Evolutionary conservation across 129 eudicot species (phyloP).

Genomic region (Lactuca saligna): DNA sequence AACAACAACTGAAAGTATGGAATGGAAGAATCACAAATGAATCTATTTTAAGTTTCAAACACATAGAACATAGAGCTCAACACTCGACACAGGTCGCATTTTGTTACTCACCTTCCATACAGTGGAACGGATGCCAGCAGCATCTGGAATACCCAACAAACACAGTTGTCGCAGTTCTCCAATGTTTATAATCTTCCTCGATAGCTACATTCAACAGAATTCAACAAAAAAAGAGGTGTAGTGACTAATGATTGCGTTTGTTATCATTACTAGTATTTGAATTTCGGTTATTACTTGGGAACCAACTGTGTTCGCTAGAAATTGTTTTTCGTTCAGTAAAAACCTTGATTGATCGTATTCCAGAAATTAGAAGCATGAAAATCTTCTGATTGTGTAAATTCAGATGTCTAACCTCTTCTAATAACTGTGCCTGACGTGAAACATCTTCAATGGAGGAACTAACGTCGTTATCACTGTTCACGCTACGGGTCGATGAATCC

Average conservation of each 20-base stretch:
- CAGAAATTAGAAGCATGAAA: constrained; percentile 6
- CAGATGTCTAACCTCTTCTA: constrained; percentile 65
- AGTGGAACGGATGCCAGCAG: constrained; percentile 71
- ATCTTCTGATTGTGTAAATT: background rate
- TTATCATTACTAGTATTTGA: background rate
- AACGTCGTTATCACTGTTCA: constrained; percentile 32
- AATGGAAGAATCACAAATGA: constrained; percentile 12
- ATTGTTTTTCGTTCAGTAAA: background rate
- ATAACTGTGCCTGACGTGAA: constrained; percentile 69
- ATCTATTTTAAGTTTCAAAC: background rate
- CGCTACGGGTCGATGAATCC: constrained; percentile 49
- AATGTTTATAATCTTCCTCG: constrained; percentile 79
- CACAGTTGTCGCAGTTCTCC: constrained; percentile 81
- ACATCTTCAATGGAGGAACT: constrained; percentile 46
- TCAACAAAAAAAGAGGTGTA: background rate
- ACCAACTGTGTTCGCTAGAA: background rate
- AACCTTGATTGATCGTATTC: background rate
- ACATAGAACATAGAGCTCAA: background rate
- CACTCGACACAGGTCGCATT: background rate
- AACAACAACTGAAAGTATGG: constrained; percentile 61
- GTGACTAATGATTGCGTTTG: background rate
- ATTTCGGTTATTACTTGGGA: background rate
- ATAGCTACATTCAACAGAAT: constrained; percentile 42
- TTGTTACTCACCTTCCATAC: constrained; percentile 82
- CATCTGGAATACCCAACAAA: constrained; percentile 84